Percentiles rank a stretch among this genome's conserved stretches.
Evolutionary conservation across 2,329 filamentous ascomycete genomes (phyloP).

Genomic region (Chrysosporium queenslandicum): DNA sequence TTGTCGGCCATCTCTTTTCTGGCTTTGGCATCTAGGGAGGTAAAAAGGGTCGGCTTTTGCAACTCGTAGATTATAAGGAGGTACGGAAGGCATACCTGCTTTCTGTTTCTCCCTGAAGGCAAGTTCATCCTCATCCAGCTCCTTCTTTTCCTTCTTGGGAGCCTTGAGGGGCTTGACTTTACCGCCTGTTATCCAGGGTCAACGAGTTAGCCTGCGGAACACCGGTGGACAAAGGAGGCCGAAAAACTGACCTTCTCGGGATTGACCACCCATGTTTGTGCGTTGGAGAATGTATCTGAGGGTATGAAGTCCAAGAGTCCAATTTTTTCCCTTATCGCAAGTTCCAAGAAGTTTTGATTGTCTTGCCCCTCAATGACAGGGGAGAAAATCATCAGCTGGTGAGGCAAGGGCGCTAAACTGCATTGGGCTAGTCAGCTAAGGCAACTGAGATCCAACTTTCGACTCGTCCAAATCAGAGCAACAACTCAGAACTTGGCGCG

Average conservation of each 20-base stretch:
- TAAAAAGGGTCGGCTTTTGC: not conserved
- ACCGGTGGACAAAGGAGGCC: not conserved
- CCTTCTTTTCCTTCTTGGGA: constrained; percentile 72
- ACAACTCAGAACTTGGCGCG: constrained; percentile 9
- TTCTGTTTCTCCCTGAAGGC: constrained; percentile 75
- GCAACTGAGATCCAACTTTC: not conserved
- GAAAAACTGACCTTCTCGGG: constrained; percentile 50
- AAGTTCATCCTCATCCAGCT: constrained; percentile 77
- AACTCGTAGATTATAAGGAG: too few relatives aligned
- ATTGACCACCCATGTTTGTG: constrained; percentile 53
- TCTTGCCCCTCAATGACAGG: not conserved
- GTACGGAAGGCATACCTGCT: too few relatives aligned
- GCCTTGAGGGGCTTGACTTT: constrained; percentile 80
- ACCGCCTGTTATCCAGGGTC: constrained; percentile 48
- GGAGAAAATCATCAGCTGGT: not conserved
- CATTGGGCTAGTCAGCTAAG: not conserved
- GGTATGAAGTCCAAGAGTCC: too few relatives aligned
- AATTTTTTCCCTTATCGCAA: too few relatives aligned
- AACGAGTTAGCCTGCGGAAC: not conserved
- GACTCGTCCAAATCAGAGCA: not conserved
- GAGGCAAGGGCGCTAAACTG: constrained; percentile 3
- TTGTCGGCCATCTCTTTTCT: constrained; percentile 75
- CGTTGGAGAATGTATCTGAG: not conserved
- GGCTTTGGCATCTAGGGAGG: constrained; percentile 61
- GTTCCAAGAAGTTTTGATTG: not conserved